A percentile compares a stretch with the other conserved stretches of the same genome.
Conservation (phyloP, 2,329 filamentous ascomycete species). For the Phialemonium atrogriseum region DNA sequence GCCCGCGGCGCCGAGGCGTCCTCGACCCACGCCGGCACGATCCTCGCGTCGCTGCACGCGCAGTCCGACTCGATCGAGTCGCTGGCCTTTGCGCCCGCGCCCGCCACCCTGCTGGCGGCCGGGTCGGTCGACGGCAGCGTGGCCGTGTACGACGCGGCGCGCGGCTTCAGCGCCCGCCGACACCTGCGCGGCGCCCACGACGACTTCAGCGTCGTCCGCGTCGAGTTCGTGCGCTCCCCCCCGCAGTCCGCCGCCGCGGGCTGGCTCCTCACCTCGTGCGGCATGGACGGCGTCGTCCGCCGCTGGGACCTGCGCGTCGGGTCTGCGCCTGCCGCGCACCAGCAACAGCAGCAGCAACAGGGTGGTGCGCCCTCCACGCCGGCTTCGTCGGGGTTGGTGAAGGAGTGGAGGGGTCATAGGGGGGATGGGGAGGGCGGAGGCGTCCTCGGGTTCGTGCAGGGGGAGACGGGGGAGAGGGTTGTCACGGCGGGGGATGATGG, state of each 20-base stretch:
- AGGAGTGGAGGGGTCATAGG: constrained; percentile 86
- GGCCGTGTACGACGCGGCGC: constrained; percentile 76
- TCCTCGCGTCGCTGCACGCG: constrained; percentile 75
- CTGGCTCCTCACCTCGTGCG: constrained; percentile 77
- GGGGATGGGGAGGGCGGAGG: constrained; percentile 81
- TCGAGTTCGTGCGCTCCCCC: constrained; percentile 62
- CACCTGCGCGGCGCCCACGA: constrained; percentile 79
- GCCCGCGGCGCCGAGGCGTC: constrained; percentile 24
- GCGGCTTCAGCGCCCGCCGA: constrained; percentile 78
- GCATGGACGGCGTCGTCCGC: constrained; percentile 85
- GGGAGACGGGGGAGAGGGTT: constrained; percentile 61
- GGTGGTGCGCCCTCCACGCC: constrained; percentile 19
- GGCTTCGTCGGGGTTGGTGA: constrained; percentile 61
- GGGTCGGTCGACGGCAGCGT: constrained; percentile 71
- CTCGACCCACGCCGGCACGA: constrained; percentile 39
- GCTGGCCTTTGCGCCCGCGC: constrained; percentile 51
- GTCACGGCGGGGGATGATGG: constrained; percentile 89
- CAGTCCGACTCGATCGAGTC: constrained; percentile 74
- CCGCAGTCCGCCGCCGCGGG: constrained; percentile 30
- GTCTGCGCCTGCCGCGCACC: too few species aligned
- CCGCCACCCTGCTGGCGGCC: constrained; percentile 48
- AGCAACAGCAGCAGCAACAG: constrained; percentile 27
- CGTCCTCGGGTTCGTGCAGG: constrained; percentile 84
- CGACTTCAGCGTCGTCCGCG: constrained; percentile 83
- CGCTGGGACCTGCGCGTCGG: constrained; percentile 73